Evolutionary conservation across 2,329 filamentous ascomycete species (phyloP).

Genomic region (Fusarium brachygibbosum): DNA sequence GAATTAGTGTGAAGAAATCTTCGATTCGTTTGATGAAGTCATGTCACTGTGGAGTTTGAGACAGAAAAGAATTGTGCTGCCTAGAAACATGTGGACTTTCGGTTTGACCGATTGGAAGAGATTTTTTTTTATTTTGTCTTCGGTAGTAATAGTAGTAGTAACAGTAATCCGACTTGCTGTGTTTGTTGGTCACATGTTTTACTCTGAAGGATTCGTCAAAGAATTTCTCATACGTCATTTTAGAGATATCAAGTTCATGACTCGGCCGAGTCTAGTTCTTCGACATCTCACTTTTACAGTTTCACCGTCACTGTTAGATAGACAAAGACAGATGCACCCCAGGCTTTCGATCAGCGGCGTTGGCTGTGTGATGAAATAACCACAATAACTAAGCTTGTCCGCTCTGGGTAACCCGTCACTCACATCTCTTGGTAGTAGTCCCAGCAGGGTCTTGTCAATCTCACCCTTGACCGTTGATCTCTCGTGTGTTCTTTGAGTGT

Average conservation of each 20-base stretch:
- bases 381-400: slow-evolving; percentile 12
- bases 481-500: not conserved
- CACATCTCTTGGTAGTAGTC: too few relatives aligned
- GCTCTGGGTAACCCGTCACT: not conserved
- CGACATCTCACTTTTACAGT: not conserved
- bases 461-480: slow-evolving; percentile 21
- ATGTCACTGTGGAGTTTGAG: slow-evolving; percentile 24
- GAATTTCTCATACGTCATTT: slow-evolving; percentile 1
- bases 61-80: slow-evolving; percentile 30
- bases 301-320: not conserved
- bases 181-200: not conserved
- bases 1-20: not conserved
- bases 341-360: slow-evolving; percentile 9
- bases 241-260: not conserved
- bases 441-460: not conserved
- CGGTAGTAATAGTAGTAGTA: not conserved
- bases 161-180: not conserved
- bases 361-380: slow-evolving; percentile 13
- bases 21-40: slow-evolving; percentile 6
- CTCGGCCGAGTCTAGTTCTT: slow-evolving; percentile 7
- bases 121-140: not conserved
- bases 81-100: slow-evolving; percentile 11
- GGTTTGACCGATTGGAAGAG: slow-evolving; percentile 13
- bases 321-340: slow-evolving; percentile 6
- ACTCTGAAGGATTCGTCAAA: not conserved